Percentiles rank a stretch among this genome's conserved stretches.
Evolutionary conservation across 371 early-diverging fungal species (phyloP).

Genomic region (Mucor mucedo): DNA sequence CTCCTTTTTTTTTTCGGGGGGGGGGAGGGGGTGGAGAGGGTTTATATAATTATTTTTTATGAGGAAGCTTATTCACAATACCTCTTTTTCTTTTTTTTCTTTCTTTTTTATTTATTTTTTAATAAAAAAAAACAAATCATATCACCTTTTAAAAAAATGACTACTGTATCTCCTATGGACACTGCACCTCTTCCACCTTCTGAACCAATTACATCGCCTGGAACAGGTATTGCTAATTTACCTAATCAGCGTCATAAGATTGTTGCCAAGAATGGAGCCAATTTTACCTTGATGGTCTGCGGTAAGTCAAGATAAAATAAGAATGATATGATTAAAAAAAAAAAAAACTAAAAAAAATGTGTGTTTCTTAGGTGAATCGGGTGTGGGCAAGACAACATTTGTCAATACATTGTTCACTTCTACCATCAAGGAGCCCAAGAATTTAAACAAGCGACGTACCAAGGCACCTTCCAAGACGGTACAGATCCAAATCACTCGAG

Average conservation of each 20-base stretch:
- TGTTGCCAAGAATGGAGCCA: constrained; percentile 91
- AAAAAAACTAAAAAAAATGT: constrained; percentile 2
- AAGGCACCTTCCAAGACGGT: constrained; percentile 90
- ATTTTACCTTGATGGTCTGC: constrained; percentile 97
- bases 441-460: constrained; percentile 79
- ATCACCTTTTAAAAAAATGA: constrained; percentile 19
- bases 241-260: constrained; percentile 98
- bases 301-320: constrained; percentile 62
- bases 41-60: not conserved
- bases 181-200: constrained; percentile 44
- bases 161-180: constrained; percentile 37
- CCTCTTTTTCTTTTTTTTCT: constrained; percentile 13
- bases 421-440: constrained; percentile 86
- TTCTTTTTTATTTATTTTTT: constrained; percentile 8
- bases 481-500: constrained; percentile 72
- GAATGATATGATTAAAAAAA: not conserved
- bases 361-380: constrained; percentile 51
- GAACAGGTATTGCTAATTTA: constrained; percentile 97
- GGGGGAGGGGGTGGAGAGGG: too few relatives aligned
- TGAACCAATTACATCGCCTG: constrained; percentile 60
- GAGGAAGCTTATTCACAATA: not conserved
- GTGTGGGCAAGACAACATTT: constrained; percentile 89
- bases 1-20: too few relatives aligned
- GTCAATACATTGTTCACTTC: constrained; percentile 91
- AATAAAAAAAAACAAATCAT: not conserved